Conservation (phyloP, 305 asterid species). For the Fraxinus albicans region DNA sequence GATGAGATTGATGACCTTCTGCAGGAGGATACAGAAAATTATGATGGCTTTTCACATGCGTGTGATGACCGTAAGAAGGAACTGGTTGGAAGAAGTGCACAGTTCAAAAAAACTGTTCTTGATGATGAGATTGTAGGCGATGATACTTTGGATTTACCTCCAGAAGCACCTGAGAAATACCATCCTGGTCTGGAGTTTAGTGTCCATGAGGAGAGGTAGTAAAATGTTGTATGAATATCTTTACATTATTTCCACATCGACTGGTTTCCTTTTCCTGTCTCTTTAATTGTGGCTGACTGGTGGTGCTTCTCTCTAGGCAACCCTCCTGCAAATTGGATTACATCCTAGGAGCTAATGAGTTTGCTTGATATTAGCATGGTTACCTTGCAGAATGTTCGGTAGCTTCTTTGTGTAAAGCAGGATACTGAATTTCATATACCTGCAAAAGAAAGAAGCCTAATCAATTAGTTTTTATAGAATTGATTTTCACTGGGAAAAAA, state of each 20-base stretch:
- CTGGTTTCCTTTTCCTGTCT: background rate
- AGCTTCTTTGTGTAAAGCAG: background rate
- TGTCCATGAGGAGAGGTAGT: conserved; percentile 53
- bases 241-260: conserved; percentile 13
- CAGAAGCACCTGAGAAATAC: conserved; percentile 33
- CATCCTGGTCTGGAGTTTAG: conserved; percentile 38
- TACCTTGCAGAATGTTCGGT: background rate
- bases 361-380: conserved; percentile 2
- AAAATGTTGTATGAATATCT: conserved; percentile 8
- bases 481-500: background rate
- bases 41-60: conserved; percentile 23
- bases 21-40: conserved; percentile 44
- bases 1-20: conserved; percentile 48
- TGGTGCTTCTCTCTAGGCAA: background rate
- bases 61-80: conserved; percentile 49
- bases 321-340: conserved; percentile 2
- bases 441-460: background rate
- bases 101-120: conserved; percentile 28
- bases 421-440: background rate
- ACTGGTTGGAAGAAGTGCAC: conserved; percentile 41
- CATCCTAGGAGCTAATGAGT: conserved; percentile 4
- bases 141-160: conserved; percentile 32
- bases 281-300: conserved; percentile 12
- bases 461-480: background rate
- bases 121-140: conserved; percentile 39